Evolutionary conservation across 441 rosid genomes (phyloP).

Genomic region (Populus hybrid): DNA sequence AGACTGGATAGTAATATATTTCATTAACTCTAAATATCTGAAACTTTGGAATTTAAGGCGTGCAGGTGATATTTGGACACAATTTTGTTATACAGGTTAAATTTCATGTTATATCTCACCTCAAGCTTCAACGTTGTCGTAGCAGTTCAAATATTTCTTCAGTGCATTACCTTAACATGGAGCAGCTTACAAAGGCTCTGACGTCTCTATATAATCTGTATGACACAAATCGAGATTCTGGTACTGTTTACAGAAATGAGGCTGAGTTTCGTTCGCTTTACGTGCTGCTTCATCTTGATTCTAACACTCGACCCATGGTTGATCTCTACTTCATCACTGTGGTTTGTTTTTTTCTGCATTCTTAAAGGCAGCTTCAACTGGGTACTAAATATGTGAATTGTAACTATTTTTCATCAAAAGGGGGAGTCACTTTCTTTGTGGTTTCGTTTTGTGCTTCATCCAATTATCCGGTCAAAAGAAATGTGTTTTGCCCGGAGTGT

Average conservation of each 20-base stretch:
- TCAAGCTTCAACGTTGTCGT: constrained; percentile 50
- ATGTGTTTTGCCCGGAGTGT: constrained; percentile 70
- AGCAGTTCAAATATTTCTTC: constrained; percentile 43
- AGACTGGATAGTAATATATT: background rate
- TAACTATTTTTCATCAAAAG: constrained; percentile 37
- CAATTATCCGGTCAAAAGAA: constrained; percentile 57
- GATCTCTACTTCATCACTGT: constrained; percentile 25
- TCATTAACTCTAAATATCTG: background rate
- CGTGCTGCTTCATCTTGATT: constrained; percentile 76
- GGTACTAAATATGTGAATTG: constrained; percentile 8
- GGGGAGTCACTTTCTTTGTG: constrained; percentile 82
- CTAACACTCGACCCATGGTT: constrained; percentile 55
- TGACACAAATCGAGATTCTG: constrained; percentile 50
- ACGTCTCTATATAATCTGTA: constrained; percentile 68
- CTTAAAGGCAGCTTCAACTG: constrained; percentile 2
- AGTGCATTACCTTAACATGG: constrained; percentile 72
- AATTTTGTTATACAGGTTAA: constrained; percentile 48
- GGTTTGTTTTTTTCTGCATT: constrained; percentile 8
- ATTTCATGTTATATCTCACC: constrained; percentile 73
- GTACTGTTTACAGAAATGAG: constrained; percentile 44
- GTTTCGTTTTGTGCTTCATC: constrained; percentile 56
- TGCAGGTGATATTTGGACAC: background rate
- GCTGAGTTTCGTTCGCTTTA: constrained; percentile 75
- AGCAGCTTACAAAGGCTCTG: constrained; percentile 77
- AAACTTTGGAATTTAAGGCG: background rate